These are phyloP conservation scores for Candida nonsorbophila DNA, from an alignment of 805 yeast genomes.

Conservation along the genomic window DNA sequence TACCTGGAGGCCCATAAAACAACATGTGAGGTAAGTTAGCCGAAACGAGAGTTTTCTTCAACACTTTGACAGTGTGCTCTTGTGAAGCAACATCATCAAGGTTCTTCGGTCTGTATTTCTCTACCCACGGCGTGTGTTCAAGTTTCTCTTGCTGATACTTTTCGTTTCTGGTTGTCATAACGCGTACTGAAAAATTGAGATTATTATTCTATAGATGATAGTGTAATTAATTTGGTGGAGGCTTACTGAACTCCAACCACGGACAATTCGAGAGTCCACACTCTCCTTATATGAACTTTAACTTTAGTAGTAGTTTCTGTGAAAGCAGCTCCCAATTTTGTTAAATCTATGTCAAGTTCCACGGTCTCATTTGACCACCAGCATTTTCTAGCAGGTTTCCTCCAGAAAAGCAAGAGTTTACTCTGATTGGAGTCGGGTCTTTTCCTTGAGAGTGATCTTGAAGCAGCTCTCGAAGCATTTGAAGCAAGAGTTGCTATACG, in stretches of 20 bases:
- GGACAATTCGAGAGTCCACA: constrained; percentile 93
- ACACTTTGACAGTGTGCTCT: constrained; percentile 78
- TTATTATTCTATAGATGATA: not conserved
- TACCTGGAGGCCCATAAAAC: constrained; percentile 92
- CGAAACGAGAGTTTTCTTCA: constrained; percentile 71
- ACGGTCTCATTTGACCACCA: constrained; percentile 84
- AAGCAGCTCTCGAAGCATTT: constrained; percentile 50
- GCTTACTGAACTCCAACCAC: constrained; percentile 73
- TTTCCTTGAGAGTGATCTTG: constrained; percentile 54
- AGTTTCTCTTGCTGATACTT: constrained; percentile 35
- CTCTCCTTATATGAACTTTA: constrained; percentile 82
- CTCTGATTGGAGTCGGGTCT: constrained; percentile 31
- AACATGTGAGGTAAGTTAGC: constrained; percentile 89
- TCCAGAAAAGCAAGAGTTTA: constrained; percentile 87
- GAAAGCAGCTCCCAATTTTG: constrained; percentile 10
- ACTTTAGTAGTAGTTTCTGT: constrained; percentile 26
- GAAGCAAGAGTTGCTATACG: constrained; percentile 57
- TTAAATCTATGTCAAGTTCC: constrained; percentile 34
- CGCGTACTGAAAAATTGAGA: not conserved
- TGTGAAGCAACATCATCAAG: constrained; percentile 89
- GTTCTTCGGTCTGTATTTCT: constrained; percentile 85
- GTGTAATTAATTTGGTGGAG: not conserved
- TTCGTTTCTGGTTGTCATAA: constrained; percentile 5
- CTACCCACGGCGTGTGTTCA: constrained; percentile 83
- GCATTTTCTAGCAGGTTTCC: constrained; percentile 97